Evolutionary conservation across 2,329 filamentous ascomycete species (phyloP), one percentile per base, ranked within the genome.

Genomic region (Exophiala bonariae): DNA sequence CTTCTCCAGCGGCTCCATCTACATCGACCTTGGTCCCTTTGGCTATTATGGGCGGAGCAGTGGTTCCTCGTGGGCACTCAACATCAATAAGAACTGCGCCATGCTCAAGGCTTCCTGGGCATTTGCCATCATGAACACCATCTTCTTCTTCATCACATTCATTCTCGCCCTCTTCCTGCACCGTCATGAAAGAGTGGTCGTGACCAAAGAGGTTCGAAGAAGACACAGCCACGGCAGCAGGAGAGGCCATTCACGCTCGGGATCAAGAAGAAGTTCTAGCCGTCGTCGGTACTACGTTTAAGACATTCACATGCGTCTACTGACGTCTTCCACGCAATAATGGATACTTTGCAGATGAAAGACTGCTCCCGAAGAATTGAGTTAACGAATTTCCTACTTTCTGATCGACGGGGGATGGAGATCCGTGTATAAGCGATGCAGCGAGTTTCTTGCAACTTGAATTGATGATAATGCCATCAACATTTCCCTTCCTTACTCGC

Each of bases 41-140:
- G 78, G 81, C 22, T 74, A 69, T 54, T 80, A 80, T 34, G 74
- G 74, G 11, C 53, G 59, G 6, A 57, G 68, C 26, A 72, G 69
- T 22, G 70, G 69, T 41, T 76, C 69, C 46, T 61, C 61, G 7
- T 71, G 81, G 49, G 67, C 76, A 33, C 63, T 83, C 32, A 67
- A 77, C 43, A 67, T 83, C 30, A 77, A 88, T 68, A 92, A 92
- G 76, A 81, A 82, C 4, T 97, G 92, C 71, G 81, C 86, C 40
- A 93, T 96, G 89, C 81, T 96, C 63, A 97, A 96, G 79, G 86
- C 91, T 1, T 79, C 77, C 57, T 97, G 89, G 70, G 92, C 89
- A 2, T 84, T 96, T 58, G 89, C 81, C 39, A 96, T 97, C 66
- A 95, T 96, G 78, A 88, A 93, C 66, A 74, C 76, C 57, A 73